Conservation (phyloP, 805 yeast genomes). For the Starmerella tilneyi region DNA sequence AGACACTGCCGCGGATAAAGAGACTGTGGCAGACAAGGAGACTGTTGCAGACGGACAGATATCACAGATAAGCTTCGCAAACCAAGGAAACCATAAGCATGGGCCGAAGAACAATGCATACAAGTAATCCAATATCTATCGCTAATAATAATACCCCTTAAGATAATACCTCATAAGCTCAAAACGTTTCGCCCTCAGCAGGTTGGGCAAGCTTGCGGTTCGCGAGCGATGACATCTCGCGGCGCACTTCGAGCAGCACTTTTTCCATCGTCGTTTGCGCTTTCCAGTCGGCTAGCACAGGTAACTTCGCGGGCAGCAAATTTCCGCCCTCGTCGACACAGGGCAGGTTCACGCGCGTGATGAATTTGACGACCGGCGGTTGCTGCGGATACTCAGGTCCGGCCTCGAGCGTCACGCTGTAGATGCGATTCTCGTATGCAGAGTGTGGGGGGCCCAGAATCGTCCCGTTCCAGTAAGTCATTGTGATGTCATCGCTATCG, state of each 20-base stretch:
- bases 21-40: background rate
- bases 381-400: constrained; percentile 76
- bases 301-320: constrained; percentile 45
- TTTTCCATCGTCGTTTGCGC: constrained; percentile 88
- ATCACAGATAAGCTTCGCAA: too few species aligned
- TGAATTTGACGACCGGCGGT: constrained; percentile 76
- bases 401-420: constrained; percentile 69
- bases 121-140: too few species aligned
- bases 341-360: constrained; percentile 79
- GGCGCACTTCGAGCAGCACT: constrained; percentile 71
- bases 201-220: constrained; percentile 88
- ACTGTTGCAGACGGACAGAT: too few species aligned
- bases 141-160: too few species aligned
- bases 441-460: constrained; percentile 94
- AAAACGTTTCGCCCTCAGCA: constrained; percentile 67
- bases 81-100: too few species aligned
- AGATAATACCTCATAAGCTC: too few species aligned
- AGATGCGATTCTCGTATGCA: constrained; percentile 85
- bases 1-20: background rate
- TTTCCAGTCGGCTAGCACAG: constrained; percentile 73
- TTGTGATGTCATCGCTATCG: constrained; percentile 79
- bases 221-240: constrained; percentile 70
- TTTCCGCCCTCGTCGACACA: constrained; percentile 66
- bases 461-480: constrained; percentile 97
- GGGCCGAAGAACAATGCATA: too few species aligned